Evolutionary conservation across 139 green algal genomes (phyloP), one percentile per base, ranked within the genome.

Genomic region (Micractinium conductrix): DNA sequence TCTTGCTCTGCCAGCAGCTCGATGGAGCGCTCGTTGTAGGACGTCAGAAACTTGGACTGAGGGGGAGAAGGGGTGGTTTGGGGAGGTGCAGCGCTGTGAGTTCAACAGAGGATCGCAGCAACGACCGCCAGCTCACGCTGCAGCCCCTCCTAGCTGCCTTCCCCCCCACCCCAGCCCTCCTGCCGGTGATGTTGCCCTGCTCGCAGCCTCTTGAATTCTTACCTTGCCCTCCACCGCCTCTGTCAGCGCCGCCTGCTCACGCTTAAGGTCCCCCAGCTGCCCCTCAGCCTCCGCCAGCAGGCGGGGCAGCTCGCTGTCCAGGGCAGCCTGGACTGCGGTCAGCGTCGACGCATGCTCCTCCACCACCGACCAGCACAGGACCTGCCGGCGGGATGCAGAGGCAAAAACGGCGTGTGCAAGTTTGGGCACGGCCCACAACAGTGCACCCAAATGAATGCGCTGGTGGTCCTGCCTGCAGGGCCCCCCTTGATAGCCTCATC

Each of bases 141-240:
- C 53, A 62, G 53, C 60, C 60, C 2, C 26, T 68, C 28, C 60
- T 30, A 38, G 26, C 60, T 33, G 14, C 60, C 60, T 37, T 37
- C 60, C 60, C 60, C 2, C 4, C 35, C 28, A 9, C 4, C 10
- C 19, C 17, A 38, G 26, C 60, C 60, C 26, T 17, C 2, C 60
- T 14, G 4, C 26, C 33, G 35, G 28, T 33, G 26, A 9, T 10
- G 19, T 12, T 38, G 28, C 60, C 60, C 60, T 8, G 26, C n/a
- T n/a, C n/a, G n/a, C 26, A 68, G 37, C 30, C 67, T 37, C 3
- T 62, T n/a, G n/a, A n/a, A n/a, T n/a, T 4, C 71, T n/a, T 42
- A 80, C 72, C 69, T 83, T 84, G 50, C 84, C 76, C 16, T 70
- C 76, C n/a, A 67, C 48, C 2, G 45, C 76, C 63, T 80, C 43